A percentile compares a stretch with the other conserved stretches of the same genome.
phyloP scores from a whole-genome alignment of 2,329 filamentous ascomycete genomes.

The Didymella pomorum region DNA sequence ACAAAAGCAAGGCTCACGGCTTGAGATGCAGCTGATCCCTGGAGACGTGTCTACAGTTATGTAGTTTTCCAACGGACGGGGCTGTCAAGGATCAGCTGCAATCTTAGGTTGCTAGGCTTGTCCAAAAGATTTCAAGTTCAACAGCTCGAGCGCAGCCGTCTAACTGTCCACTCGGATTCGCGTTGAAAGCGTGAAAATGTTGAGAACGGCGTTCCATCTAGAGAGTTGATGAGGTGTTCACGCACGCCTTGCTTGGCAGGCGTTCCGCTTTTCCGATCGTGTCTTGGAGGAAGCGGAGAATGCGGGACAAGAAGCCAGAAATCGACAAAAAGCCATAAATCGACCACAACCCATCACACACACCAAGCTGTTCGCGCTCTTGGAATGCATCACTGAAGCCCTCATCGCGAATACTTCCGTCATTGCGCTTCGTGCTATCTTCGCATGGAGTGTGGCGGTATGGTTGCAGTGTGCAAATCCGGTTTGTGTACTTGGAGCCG shows the following conservation, averaged over 20 bases:
- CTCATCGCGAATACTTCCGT: conserved; percentile 1
- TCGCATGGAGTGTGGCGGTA: conserved; percentile 13
- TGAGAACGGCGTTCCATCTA: no score
- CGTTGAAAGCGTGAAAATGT: background rate
- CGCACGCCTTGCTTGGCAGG: conserved; percentile 21
- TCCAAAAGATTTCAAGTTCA: background rate
- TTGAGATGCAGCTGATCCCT: conserved; percentile 1
- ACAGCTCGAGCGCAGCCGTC: background rate
- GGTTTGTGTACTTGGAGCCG: background rate
- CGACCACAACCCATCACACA: conserved; percentile 3
- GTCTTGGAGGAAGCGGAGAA: conserved; percentile 16
- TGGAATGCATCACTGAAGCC: conserved; percentile 7
- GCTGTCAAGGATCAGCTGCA: background rate
- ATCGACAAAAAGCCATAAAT: background rate
- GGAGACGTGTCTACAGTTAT: background rate
- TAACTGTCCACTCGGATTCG: background rate
- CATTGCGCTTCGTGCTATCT: conserved; percentile 4
- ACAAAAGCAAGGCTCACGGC: conserved; percentile 3
- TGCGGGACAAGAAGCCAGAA: conserved; percentile 14
- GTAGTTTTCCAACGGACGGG: background rate
- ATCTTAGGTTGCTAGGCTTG: background rate
- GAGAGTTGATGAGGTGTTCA: no score
- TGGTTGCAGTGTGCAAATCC: background rate
- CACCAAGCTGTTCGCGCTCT: conserved; percentile 16
- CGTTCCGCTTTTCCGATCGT: conserved; percentile 16